Evolutionary conservation across 2,329 filamentous ascomycete species (phyloP).

Genomic region (Pestalotiopsis sp.): DNA sequence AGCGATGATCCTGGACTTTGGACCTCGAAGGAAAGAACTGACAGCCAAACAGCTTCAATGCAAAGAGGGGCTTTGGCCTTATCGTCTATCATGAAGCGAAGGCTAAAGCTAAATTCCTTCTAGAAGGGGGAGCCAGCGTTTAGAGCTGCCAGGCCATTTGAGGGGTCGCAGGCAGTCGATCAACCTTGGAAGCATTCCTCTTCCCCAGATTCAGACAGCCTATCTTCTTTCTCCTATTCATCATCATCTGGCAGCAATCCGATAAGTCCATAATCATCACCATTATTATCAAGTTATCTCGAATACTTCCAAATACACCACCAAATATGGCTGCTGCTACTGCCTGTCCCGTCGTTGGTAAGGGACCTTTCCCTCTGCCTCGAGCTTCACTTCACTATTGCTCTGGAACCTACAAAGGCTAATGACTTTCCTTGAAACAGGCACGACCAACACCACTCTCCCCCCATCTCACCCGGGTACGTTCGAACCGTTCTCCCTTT

Average conservation of each 20-base stretch:
- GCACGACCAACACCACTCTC: conserved; percentile 14
- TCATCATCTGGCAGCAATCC: background rate
- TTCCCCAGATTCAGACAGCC: background rate
- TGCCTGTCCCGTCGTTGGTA: conserved; percentile 10
- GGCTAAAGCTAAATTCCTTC: background rate
- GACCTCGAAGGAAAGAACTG: background rate
- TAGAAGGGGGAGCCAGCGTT: background rate
- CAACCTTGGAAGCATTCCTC: background rate
- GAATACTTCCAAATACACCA: background rate
- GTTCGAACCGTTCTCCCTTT: background rate
- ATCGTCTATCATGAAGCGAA: background rate
- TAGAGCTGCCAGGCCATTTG: background rate
- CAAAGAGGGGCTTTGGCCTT: background rate
- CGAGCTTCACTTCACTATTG: background rate
- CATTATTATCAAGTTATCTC: background rate
- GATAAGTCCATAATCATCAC: background rate
- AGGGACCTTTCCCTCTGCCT: background rate
- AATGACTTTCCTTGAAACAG: background rate
- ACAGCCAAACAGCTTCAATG: background rate
- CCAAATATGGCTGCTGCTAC: background rate
- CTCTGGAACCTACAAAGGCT: background rate
- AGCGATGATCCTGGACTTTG: background rate
- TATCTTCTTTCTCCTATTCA: background rate
- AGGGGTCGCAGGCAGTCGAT: background rate
- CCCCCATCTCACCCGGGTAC: conserved; percentile 13